A percentile compares a stretch with the other conserved stretches of the same genome.
These are phyloP conservation scores for Pneumocystis murina DNA, from an alignment of 1,139 yeast species.

Conservation along the genomic window DNA sequence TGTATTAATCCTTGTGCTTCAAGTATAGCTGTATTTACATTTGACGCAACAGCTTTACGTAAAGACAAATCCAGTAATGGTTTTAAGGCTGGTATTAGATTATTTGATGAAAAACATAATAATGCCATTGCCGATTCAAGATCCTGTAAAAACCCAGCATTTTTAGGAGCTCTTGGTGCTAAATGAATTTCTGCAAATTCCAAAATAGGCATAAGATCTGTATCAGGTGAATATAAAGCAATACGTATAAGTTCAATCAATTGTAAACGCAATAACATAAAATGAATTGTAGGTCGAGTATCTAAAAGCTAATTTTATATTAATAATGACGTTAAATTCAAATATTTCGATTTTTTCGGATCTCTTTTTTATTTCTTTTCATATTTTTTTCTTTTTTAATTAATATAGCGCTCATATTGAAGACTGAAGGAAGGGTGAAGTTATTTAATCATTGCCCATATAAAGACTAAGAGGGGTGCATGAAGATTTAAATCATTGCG, in stretches of 20 bases:
- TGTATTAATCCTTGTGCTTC: conserved; percentile 23
- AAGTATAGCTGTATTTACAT: conserved; percentile 26
- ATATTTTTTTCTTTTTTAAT: too few species aligned
- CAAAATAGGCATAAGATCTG: conserved; percentile 22
- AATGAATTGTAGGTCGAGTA: conserved; percentile 24
- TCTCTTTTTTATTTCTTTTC: neutral
- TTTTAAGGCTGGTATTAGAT: conserved; percentile 18
- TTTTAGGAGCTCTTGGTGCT: conserved; percentile 24
- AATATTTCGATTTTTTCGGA: neutral
- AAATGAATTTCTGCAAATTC: conserved; percentile 27
- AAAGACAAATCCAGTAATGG: conserved; percentile 24
- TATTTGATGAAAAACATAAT: conserved; percentile 26
- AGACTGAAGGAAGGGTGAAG: conserved; percentile 19
- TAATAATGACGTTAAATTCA: neutral
- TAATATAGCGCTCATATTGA: conserved; percentile 16
- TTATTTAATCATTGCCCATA: conserved; percentile 16
- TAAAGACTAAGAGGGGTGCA: conserved; percentile 19
- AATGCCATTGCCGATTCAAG: conserved; percentile 30
- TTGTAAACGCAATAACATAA: conserved; percentile 26
- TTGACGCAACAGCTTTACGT: conserved; percentile 25
- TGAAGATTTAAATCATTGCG: conserved; percentile 18
- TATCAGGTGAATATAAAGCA: conserved; percentile 15
- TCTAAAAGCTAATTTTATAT: conserved; percentile 21
- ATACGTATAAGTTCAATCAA: conserved; percentile 28
- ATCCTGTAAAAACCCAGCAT: conserved; percentile 22